Evolutionary conservation across 129 eudicot genomes (phyloP).

Genomic region (Pulicaria dysenterica): DNA sequence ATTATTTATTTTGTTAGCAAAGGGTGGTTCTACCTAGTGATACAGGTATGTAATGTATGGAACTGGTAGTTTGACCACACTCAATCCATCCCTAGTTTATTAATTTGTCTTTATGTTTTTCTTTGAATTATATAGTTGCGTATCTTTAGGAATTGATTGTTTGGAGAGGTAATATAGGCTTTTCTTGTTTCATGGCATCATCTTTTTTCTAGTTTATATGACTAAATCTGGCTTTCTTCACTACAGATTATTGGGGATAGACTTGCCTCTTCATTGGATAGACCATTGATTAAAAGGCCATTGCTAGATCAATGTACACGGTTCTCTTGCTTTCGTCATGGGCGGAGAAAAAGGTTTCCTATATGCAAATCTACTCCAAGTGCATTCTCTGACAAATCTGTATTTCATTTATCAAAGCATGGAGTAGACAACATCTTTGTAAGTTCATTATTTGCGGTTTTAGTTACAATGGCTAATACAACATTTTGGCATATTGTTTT

Average conservation of each 20-base stretch:
- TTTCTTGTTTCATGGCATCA: not conserved
- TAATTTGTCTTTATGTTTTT: not conserved
- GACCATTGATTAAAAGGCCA: conserved; percentile 30
- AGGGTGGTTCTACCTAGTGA: not conserved
- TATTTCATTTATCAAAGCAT: conserved; percentile 51
- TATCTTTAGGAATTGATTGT: not conserved
- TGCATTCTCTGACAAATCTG: conserved; percentile 67
- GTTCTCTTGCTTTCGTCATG: conserved; percentile 67
- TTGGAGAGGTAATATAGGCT: not conserved
- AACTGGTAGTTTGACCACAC: not conserved
- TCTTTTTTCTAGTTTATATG: too few relatives aligned
- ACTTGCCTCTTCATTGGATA: conserved; percentile 41
- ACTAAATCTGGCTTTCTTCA: not conserved
- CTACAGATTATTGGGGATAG: conserved; percentile 56
- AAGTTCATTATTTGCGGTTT: conserved; percentile 35
- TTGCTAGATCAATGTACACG: conserved; percentile 42
- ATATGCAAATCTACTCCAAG: conserved; percentile 46
- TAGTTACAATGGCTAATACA: conserved; percentile 8
- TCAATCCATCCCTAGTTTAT: not conserved
- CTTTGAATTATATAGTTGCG: not conserved
- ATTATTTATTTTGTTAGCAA: not conserved
- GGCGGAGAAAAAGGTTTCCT: conserved; percentile 43
- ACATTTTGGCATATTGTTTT: not conserved
- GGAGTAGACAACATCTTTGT: conserved; percentile 46
- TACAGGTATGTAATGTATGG: not conserved